A percentile compares a stretch with the other conserved stretches of the same genome.
phyloP scores from a whole-genome alignment of 176 grass and related monocot species.

The Saccharum officinarum region DNA sequence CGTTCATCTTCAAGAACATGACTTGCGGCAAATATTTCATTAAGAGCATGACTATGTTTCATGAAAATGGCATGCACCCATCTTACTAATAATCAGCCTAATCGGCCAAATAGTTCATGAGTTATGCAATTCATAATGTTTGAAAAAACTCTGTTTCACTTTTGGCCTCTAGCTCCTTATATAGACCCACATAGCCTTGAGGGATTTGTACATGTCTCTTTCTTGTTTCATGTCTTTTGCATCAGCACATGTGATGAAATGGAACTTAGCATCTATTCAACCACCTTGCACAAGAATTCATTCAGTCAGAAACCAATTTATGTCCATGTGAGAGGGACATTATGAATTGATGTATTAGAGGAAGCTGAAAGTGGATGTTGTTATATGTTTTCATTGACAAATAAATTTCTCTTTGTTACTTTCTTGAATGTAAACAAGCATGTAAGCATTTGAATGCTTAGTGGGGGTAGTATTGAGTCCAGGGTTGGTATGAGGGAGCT shows the following conservation, averaged over 20 bases:
- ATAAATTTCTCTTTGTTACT: conserved; percentile 67
- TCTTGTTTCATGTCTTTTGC: too few relatives aligned
- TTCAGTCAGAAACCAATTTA: not conserved
- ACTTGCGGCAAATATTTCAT: not conserved
- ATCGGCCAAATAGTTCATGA: not conserved
- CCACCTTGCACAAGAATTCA: too few relatives aligned
- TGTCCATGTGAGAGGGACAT: not conserved
- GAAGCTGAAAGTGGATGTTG: not conserved
- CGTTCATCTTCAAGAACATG: not conserved
- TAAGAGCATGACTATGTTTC: not conserved
- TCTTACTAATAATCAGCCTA: not conserved
- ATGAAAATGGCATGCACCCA: not conserved
- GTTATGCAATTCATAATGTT: not conserved
- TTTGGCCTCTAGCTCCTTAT: not conserved
- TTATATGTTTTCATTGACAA: conserved; percentile 56
- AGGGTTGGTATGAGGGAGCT: conserved; percentile 45
- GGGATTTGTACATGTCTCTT: not conserved
- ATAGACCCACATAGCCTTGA: not conserved
- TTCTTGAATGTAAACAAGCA: conserved; percentile 82
- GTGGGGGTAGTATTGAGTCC: conserved; percentile 63
- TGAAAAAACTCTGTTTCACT: not conserved
- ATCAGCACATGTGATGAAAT: too few relatives aligned
- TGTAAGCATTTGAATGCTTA: conserved; percentile 77
- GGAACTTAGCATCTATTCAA: too few relatives aligned
- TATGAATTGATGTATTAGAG: not conserved